Evolutionary conservation across 2,329 filamentous ascomycete species (phyloP).

Genomic region (Diplodia intermedia): DNA sequence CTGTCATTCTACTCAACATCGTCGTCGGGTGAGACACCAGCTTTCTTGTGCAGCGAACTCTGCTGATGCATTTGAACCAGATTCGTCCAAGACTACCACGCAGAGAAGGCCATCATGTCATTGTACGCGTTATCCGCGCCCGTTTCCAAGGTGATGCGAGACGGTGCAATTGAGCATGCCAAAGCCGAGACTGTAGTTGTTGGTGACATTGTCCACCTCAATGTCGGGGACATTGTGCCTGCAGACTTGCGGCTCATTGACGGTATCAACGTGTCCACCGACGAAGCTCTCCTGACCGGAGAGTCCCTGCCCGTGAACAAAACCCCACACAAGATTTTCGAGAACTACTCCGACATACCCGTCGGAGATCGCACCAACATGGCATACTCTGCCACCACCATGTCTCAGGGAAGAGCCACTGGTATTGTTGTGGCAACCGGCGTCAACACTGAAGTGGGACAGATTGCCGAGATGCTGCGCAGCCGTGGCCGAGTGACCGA

Average conservation of each 20-base stretch:
- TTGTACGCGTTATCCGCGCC: conserved; percentile 51
- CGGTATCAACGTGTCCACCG: conserved; percentile 76
- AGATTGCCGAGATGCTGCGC: conserved; percentile 64
- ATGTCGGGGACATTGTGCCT: conserved; percentile 67
- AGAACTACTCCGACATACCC: conserved; percentile 59
- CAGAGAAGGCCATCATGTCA: conserved; percentile 52
- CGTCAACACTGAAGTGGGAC: conserved; percentile 77
- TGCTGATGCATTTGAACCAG: conserved; percentile 38
- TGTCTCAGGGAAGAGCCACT: conserved; percentile 72
- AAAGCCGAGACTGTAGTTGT: conserved; percentile 49
- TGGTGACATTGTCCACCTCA: conserved; percentile 50
- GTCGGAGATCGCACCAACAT: conserved; percentile 73
- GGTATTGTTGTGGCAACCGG: conserved; percentile 74
- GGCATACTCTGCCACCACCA: conserved; percentile 73
- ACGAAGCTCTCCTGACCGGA: conserved; percentile 76
- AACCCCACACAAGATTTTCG: conserved; percentile 61
- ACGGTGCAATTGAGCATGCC: conserved; percentile 46
- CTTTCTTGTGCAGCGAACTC: background rate
- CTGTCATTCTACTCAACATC: conserved; percentile 72
- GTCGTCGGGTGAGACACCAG: conserved; percentile 60
- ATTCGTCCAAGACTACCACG: conserved; percentile 59
- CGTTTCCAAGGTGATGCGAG: conserved; percentile 47
- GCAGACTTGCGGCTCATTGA: conserved; percentile 69
- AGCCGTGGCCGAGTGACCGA: conserved; percentile 20
- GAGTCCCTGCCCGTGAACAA: conserved; percentile 75